These are phyloP conservation scores for Nematocida major DNA, from an alignment of 371 early-diverging fungal genomes.

Conservation along the genomic window DNA sequence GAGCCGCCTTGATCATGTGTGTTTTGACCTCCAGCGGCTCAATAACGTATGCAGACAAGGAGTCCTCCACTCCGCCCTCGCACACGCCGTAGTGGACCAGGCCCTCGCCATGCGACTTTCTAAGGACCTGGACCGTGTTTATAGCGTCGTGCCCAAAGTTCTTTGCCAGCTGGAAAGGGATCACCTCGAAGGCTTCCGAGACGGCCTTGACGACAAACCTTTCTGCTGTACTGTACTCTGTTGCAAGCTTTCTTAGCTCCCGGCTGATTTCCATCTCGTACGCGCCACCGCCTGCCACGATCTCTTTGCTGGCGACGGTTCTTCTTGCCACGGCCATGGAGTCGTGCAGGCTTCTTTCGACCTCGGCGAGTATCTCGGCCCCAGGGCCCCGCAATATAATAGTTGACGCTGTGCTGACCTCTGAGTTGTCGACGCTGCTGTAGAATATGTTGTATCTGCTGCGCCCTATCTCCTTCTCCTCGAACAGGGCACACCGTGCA, in stretches of 20 bases:
- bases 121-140: conserved; percentile 84
- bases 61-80: conserved; percentile 76
- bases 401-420: conserved; percentile 72
- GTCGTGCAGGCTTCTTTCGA: conserved; percentile 93
- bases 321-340: conserved; percentile 87
- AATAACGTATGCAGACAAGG: conserved; percentile 72
- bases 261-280: conserved; percentile 83
- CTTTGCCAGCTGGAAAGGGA: conserved; percentile 92
- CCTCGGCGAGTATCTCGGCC: conserved; percentile 97
- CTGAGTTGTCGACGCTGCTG: conserved; percentile 76
- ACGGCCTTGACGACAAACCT: conserved; percentile 87
- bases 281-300: conserved; percentile 91
- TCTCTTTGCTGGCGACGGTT: conserved; percentile 66
- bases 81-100: conserved; percentile 65
- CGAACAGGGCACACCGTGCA: conserved; percentile 80
- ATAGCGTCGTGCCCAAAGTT: conserved; percentile 99
- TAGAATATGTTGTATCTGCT: conserved; percentile 91
- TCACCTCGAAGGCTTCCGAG: conserved; percentile 92
- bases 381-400: conserved; percentile 93
- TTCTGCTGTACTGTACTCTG: conserved; percentile 84
- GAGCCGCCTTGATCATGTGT: conserved; percentile 84
- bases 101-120: conserved; percentile 82
- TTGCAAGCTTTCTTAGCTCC: conserved; percentile 78
- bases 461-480: conserved; percentile 92
- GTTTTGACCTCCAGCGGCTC: conserved; percentile 95